phyloP scores from a whole-genome alignment of 805 yeast genomes.

The Zygosaccharomyces siamensis region DNA sequence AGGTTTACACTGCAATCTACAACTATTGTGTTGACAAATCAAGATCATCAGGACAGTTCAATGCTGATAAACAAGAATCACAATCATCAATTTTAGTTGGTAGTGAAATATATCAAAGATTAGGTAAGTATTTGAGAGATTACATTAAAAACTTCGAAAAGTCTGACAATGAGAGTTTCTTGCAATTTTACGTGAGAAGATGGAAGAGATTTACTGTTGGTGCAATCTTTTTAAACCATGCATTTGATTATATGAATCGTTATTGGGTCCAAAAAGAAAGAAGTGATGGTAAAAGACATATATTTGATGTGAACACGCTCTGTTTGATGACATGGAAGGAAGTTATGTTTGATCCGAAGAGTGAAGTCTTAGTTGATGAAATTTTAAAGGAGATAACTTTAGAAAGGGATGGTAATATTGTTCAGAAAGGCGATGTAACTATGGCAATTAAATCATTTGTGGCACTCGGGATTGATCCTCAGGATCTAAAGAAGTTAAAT shows the following conservation, averaged over 20 bases:
- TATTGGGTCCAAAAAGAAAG: constrained; percentile 98
- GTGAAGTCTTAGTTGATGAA: constrained; percentile 56
- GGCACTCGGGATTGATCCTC: constrained; percentile 82
- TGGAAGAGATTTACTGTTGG: constrained; percentile 92
- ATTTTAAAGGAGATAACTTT: constrained; percentile 68
- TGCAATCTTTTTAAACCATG: constrained; percentile 85
- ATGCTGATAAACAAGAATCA: constrained; percentile 37
- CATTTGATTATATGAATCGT: constrained; percentile 91
- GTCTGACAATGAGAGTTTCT: constrained; percentile 58
- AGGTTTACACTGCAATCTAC: constrained; percentile 86
- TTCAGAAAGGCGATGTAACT: constrained; percentile 60
- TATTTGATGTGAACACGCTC: constrained; percentile 86
- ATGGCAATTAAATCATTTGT: constrained; percentile 83
- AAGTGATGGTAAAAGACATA: constrained; percentile 84
- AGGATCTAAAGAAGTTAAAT: constrained; percentile 81
- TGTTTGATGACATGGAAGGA: constrained; percentile 86
- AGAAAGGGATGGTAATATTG: constrained; percentile 75
- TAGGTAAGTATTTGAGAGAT: constrained; percentile 58
- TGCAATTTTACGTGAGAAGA: constrained; percentile 76
- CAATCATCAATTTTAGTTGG: constrained; percentile 62
- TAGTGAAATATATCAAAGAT: constrained; percentile 74
- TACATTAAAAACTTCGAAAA: constrained; percentile 52
- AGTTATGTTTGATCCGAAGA: constrained; percentile 66
- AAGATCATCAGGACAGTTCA: constrained; percentile 40
- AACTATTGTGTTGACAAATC: constrained; percentile 86